Evolutionary conservation across 305 asterid genomes (phyloP), one percentile per base, ranked within the genome.

Genomic region (Solanum hybrid): DNA sequence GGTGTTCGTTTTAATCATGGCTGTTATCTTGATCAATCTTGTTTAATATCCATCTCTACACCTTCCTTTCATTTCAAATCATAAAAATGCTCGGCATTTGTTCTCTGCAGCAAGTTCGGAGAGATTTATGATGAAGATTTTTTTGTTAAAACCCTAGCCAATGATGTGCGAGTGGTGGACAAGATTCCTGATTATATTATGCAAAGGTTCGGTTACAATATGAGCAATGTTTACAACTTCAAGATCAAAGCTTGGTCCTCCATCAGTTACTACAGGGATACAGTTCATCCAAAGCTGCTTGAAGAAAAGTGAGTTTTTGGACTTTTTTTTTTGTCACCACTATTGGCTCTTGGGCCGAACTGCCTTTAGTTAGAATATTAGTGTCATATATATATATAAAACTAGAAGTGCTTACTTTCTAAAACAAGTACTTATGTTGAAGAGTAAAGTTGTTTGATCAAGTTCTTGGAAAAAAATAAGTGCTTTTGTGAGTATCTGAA

Each of bases 201-300:
- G 92, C 92, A 91, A 89, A 92, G 93, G 88, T 91, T 93, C 75
- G 98, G 94, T 92, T 88, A 92, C 93, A 96, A 96, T 87, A 89
- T 97, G 95, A 97, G 95, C 94, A 97, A 96, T 89, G 98, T 97
- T 82, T 93, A 93, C 95, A 97, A 97, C 96, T 97, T 97, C 91
- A 94, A 95, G 94, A 92, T 96, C 93, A 97, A 95, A 91, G 98
- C 99, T 89, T 95, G 97, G 99, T 93, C 99, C 88, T 93, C 98
- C 89, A 93, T 96, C 89, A 91, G 91, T 79, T 97, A 93, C 92
- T 96, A 96, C 92, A 94, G 94, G 82, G 96, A 95, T 85, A 94
- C 92, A 73, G 99, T 97, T 91, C 95, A 96, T 83, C 99, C 99
- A 37, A 95, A 94, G 95, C 93, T 97, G 89, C 97, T 96, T 37